Evolutionary conservation across 345 rosid genomes (phyloP).

Genomic region (Boechera stricta): DNA sequence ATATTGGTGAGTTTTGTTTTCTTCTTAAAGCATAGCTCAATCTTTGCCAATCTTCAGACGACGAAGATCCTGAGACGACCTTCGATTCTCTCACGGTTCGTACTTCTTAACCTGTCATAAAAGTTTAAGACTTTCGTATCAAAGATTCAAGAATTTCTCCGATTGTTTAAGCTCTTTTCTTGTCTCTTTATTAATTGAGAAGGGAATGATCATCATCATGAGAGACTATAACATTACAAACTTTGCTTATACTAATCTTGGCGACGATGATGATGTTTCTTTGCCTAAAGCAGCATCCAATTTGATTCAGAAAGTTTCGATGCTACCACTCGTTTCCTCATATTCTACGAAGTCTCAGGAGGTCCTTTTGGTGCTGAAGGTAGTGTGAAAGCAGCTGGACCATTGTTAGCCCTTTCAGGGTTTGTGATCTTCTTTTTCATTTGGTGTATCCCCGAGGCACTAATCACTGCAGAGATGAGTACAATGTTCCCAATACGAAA

Average conservation of each 20-base stretch:
- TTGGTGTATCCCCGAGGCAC: slow-evolving; percentile 80
- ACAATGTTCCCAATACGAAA: slow-evolving; percentile 73
- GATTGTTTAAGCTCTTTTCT: background rate
- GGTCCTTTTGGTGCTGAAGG: slow-evolving; percentile 80
- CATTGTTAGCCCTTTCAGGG: slow-evolving; percentile 65
- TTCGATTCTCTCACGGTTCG: slow-evolving; percentile 2
- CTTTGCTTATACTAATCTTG: slow-evolving; percentile 12
- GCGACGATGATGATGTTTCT: slow-evolving; percentile 36
- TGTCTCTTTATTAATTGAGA: slow-evolving; percentile 34
- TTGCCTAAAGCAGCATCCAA: slow-evolving; percentile 42
- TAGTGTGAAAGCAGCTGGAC: slow-evolving; percentile 75
- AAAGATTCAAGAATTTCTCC: background rate
- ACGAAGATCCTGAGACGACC: background rate
- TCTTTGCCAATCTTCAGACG: background rate
- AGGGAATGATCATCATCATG: slow-evolving; percentile 42
- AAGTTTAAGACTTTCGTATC: background rate
- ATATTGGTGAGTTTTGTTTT: slow-evolving; percentile 16
- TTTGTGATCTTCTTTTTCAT: slow-evolving; percentile 70
- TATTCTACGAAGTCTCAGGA: slow-evolving; percentile 54
- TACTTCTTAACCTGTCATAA: background rate
- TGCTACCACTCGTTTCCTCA: slow-evolving; percentile 71
- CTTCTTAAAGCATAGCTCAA: background rate
- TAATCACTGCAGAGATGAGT: slow-evolving; percentile 85
- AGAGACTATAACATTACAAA: slow-evolving; percentile 39
- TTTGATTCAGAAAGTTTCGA: slow-evolving; percentile 55